Evolutionary conservation across 352 stramenopile species (phyloP).

Genomic region (Globisporangium ultimum): DNA sequence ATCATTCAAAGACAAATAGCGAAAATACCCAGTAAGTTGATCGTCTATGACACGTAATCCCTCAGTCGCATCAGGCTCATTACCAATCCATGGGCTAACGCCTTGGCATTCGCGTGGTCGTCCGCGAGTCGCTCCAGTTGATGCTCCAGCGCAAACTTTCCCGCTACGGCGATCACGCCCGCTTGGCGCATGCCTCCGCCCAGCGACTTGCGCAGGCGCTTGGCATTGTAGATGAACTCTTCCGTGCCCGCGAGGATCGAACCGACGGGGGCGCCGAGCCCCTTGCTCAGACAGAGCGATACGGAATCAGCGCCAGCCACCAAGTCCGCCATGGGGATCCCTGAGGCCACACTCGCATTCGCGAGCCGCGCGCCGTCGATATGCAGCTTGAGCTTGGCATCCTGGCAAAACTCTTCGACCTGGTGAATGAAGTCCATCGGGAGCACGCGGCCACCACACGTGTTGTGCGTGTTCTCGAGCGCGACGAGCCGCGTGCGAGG

Average conservation of each 20-base stretch:
- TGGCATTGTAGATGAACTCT: conserved; percentile 88
- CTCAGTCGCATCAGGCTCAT: no score
- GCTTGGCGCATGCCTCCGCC: conserved; percentile 97
- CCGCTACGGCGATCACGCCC: conserved; percentile 92
- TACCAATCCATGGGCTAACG: conserved; percentile 61
- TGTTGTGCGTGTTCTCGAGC: conserved; percentile 99
- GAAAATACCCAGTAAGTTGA: no score
- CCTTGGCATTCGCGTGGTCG: conserved; percentile 80
- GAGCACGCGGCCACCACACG: conserved; percentile 91
- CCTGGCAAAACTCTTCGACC: conserved; percentile 65
- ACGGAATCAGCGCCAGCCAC: conserved; percentile 88
- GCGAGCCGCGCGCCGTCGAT: conserved; percentile 95
- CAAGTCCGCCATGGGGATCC: conserved; percentile 66
- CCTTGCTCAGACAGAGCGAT: conserved; percentile 96
- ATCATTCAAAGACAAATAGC: neutral
- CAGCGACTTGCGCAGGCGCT: conserved; percentile 93
- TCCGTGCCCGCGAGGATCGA: conserved; percentile 91
- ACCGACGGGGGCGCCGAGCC: conserved; percentile 92
- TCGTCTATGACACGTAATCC: no score
- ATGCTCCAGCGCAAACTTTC: conserved; percentile 88
- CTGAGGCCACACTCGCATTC: conserved; percentile 90
- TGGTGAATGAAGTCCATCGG: conserved; percentile 77
- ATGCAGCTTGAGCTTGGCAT: conserved; percentile 89
- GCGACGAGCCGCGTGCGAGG: conserved; percentile 87
- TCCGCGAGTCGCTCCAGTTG: conserved; percentile 81